Evolutionary conservation across 2,329 filamentous ascomycete genomes (phyloP).

Genomic region (Epichloe bromicola): DNA sequence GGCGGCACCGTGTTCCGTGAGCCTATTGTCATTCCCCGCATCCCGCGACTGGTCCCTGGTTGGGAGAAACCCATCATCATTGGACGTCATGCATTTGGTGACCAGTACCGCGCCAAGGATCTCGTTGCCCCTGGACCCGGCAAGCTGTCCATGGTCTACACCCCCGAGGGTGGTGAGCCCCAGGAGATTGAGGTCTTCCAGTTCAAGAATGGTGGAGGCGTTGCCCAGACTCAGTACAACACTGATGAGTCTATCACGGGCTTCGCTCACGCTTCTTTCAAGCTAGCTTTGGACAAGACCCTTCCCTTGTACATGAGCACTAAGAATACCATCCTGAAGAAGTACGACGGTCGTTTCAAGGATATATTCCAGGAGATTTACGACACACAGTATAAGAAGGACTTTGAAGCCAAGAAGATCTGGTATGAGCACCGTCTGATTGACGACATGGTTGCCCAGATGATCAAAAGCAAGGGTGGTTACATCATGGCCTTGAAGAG

Average conservation of each 20-base stretch:
- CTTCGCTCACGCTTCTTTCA: slow-evolving; percentile 94
- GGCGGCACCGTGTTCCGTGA: slow-evolving; percentile 98
- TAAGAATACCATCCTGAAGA: slow-evolving; percentile 99
- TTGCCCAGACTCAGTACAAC: slow-evolving; percentile 96
- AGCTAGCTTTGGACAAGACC: slow-evolving; percentile 76
- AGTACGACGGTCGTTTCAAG: slow-evolving; percentile 98
- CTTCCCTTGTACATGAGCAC: slow-evolving; percentile 99
- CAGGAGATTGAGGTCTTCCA: slow-evolving; percentile 83
- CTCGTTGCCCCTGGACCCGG: slow-evolving; percentile 68
- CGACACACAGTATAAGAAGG: slow-evolving; percentile 70
- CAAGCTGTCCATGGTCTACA: slow-evolving; percentile 90
- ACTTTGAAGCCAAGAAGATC: slow-evolving; percentile 84
- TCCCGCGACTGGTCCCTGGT: slow-evolving; percentile 86
- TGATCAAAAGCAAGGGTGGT: slow-evolving; percentile 96
- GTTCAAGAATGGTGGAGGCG: slow-evolving; percentile 74
- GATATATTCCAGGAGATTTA: slow-evolving; percentile 98
- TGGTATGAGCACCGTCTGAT: slow-evolving; percentile 99
- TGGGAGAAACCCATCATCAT: slow-evolving; percentile 99
- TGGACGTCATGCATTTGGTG: slow-evolving; percentile 93
- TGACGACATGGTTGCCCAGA: slow-evolving; percentile 99
- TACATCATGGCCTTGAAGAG: slow-evolving; percentile 98
- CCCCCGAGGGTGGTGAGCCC: slow-evolving; percentile 67
- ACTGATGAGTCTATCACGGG: slow-evolving; percentile 89
- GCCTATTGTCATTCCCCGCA: slow-evolving; percentile 88
- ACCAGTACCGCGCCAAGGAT: slow-evolving; percentile 97